phyloP scores from a whole-genome alignment of 1,139 yeast genomes.

The Williopsis jadinii region DNA sequence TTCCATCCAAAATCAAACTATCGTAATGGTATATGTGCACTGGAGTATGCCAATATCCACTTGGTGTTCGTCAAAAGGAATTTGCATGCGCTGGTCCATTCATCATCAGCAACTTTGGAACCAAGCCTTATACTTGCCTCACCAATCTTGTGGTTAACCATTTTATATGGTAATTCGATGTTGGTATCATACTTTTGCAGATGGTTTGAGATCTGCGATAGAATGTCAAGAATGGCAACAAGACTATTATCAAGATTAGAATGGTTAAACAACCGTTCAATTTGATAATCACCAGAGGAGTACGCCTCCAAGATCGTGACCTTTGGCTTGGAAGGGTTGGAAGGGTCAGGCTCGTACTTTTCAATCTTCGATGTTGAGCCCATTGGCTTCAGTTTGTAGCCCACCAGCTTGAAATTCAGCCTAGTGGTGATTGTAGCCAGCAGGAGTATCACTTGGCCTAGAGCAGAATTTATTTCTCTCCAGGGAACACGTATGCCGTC shows the following conservation, averaged over 20 bases:
- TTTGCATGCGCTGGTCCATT: constrained; percentile 90
- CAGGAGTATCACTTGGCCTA: constrained; percentile 76
- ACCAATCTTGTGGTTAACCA: constrained; percentile 62
- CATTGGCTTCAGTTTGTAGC: constrained; percentile 68
- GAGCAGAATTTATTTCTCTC: constrained; percentile 89
- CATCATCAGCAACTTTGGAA: constrained; percentile 54
- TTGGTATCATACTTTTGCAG: constrained; percentile 43
- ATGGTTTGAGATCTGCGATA: constrained; percentile 47
- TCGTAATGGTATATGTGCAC: constrained; percentile 17
- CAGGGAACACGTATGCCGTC: constrained; percentile 61
- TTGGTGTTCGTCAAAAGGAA: constrained; percentile 59
- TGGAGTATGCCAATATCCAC: constrained; percentile 33
- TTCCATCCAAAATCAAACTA: neutral
- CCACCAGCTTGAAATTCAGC: constrained; percentile 46
- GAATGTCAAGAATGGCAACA: constrained; percentile 64
- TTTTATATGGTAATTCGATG: constrained; percentile 69
- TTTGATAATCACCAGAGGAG: constrained; percentile 22
- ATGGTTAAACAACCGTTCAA: constrained; percentile 55
- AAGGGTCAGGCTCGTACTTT: constrained; percentile 36
- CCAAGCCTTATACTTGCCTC: constrained; percentile 69
- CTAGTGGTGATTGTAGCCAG: constrained; percentile 58
- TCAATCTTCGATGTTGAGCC: constrained; percentile 82
- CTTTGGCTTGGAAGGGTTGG: constrained; percentile 24
- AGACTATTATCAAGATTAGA: constrained; percentile 69
- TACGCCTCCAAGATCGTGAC: constrained; percentile 13